These are phyloP conservation scores for Dactylellina leptospora DNA, from an alignment of 2,329 filamentous ascomycete species.

Conservation along the genomic window DNA sequence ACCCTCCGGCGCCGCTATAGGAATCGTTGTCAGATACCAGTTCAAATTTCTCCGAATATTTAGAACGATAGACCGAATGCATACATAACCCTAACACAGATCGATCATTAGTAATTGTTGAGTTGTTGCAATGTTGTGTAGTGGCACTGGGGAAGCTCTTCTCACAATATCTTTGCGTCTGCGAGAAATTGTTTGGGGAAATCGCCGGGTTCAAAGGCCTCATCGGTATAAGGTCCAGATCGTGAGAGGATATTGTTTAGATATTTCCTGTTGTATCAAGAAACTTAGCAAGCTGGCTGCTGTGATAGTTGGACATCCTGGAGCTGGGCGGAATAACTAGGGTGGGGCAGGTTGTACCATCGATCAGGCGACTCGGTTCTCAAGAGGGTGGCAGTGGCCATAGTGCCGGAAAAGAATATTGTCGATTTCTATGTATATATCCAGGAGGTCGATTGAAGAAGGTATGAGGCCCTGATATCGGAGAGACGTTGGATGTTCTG, in stretches of 20 bases:
- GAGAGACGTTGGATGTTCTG: constrained; percentile 13
- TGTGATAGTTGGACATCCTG: not conserved
- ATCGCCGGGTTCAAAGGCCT: constrained; percentile 66
- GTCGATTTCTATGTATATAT: not conserved
- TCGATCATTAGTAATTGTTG: constrained; percentile 17
- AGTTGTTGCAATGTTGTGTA: constrained; percentile 5
- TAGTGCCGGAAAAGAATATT: constrained; percentile 9
- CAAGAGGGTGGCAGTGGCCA: constrained; percentile 42
- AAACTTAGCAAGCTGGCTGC: constrained; percentile 24
- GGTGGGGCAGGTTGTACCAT: constrained; percentile 44
- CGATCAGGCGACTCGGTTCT: constrained; percentile 46
- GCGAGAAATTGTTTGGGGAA: constrained; percentile 69
- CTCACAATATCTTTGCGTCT: constrained; percentile 78
- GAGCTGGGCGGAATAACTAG: constrained; percentile 44
- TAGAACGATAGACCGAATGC: constrained; percentile 27
- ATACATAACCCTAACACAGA: constrained; percentile 59
- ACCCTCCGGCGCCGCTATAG: constrained; percentile 83
- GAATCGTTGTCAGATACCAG: constrained; percentile 56
- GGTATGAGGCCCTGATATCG: not conserved
- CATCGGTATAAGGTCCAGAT: constrained; percentile 81
- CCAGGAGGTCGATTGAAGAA: not conserved
- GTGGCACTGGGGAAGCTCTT: not conserved
- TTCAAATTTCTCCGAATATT: constrained; percentile 35
- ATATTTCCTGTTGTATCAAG: constrained; percentile 72
- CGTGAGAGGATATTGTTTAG: constrained; percentile 81